Percentiles rank a stretch among this genome's conserved stretches.
Evolutionary conservation across 2,329 filamentous ascomycete species (phyloP).

Genomic region (Bertia moriformis): DNA sequence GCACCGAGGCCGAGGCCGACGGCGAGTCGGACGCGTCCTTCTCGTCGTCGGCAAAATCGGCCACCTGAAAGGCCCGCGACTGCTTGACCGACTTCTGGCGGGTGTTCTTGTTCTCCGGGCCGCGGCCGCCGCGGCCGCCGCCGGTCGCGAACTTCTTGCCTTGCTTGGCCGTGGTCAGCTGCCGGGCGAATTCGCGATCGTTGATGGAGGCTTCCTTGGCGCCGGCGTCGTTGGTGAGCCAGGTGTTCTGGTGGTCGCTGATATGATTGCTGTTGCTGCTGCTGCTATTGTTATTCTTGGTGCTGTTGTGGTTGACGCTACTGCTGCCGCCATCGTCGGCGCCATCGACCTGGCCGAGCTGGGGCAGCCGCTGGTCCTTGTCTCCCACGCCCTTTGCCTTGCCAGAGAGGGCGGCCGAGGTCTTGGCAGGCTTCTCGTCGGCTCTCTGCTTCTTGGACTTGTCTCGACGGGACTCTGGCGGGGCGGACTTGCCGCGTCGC

Average conservation of each 20-base stretch:
- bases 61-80: conserved; percentile 41
- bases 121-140: conserved; percentile 29
- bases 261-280: conserved; percentile 7
- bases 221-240: conserved; percentile 14
- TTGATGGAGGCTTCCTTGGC: conserved; percentile 46
- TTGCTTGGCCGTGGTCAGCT: conserved; percentile 56
- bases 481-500: background rate
- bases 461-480: background rate
- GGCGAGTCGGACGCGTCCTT: conserved; percentile 42
- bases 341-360: conserved; percentile 11
- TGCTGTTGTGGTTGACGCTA: conserved; percentile 8
- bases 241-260: conserved; percentile 12
- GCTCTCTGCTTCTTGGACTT: background rate
- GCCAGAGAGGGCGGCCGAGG: conserved; percentile 7
- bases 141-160: conserved; percentile 53
- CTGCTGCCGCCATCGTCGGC: conserved; percentile 10
- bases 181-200: conserved; percentile 63
- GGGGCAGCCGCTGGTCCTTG: conserved; percentile 8
- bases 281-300: background rate
- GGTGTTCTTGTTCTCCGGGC: conserved; percentile 35
- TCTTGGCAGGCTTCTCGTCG: conserved; percentile 2
- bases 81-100: conserved; percentile 59
- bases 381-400: conserved; percentile 9
- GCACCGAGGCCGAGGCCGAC: conserved; percentile 56
- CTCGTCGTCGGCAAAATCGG: conserved; percentile 24